Evolutionary conservation across 495 filamentous ascomycete genomes (phyloP).

Genomic region (Aspergillus egyptiacus): DNA sequence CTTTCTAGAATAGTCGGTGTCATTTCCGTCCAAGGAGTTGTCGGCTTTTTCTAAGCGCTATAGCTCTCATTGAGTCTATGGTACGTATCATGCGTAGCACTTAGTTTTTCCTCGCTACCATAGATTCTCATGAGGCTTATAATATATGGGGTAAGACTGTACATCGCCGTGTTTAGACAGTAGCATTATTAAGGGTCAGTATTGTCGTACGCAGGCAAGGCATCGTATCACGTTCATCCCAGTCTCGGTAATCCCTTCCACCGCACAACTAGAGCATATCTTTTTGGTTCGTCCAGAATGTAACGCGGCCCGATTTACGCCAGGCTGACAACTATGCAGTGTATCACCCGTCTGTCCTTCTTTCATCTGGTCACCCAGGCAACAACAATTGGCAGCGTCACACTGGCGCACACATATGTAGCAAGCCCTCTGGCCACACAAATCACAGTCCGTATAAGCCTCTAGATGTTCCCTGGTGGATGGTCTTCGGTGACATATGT

Average conservation of each 20-base stretch:
- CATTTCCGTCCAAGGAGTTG: no score
- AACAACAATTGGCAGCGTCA: conserved; percentile 28
- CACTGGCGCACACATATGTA: conserved; percentile 50
- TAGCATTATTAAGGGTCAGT: no score
- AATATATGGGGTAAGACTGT: no score
- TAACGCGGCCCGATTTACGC: background rate
- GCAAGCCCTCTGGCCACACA: conserved; percentile 44
- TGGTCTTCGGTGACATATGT: conserved; percentile 47
- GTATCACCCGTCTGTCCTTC: conserved; percentile 1
- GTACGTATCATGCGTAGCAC: no score
- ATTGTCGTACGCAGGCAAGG: conserved; percentile 31
- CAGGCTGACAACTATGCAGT: conserved; percentile 1
- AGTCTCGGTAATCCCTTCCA: conserved; percentile 37
- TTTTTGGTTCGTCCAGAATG: conserved; percentile 18
- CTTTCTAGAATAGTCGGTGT: no score
- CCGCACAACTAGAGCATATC: conserved; percentile 39
- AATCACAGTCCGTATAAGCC: conserved; percentile 45
- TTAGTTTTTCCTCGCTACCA: no score
- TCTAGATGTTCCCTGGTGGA: conserved; percentile 43
- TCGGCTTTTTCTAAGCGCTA: no score
- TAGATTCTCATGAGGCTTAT: no score
- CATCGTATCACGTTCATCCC: conserved; percentile 37
- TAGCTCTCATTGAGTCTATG: background rate
- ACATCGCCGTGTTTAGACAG: no score
- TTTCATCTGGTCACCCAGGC: background rate